Evolutionary conservation across 495 filamentous ascomycete genomes (phyloP), one percentile per base, ranked within the genome.

Genomic region (Apodospora peruviana): DNA sequence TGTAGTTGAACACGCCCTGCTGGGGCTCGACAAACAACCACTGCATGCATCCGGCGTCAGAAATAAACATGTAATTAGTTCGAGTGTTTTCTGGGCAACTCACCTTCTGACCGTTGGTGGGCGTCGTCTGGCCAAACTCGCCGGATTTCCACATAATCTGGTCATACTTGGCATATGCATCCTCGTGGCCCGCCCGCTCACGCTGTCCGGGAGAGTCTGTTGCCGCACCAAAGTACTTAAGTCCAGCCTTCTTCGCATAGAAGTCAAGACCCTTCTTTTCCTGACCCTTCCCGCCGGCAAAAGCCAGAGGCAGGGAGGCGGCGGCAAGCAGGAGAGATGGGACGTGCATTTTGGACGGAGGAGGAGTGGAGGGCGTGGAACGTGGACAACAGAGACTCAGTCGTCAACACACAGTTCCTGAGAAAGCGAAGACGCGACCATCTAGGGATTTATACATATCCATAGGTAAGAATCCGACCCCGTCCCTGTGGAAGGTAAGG

Each of bases 51-150:
- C n/a, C n/a, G n/a, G n/a, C n/a, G n/a, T n/a, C n/a, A n/a, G n/a
- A n/a, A n/a, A n/a, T n/a, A n/a, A n/a, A n/a, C n/a, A n/a, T n/a
- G n/a, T n/a, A n/a, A n/a, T n/a, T n/a, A n/a, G n/a, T n/a, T n/a
- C n/a, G 1, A 5, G 22, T 1, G 24, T 3, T 14, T 25, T 5
- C 14, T 17, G 18, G 18, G 19, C 16, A 21, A 57, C 58, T 36
- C 4, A 55, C 52, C 61, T 78, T 78, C 61, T 69, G 64, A 12
- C 69, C 70, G 58, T 80, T 80, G 22, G 71, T 66, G 12, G 76
- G 77, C 0, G 75, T 79, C 1, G 73, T 66, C 59, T 74, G 70
- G 20, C 75, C 75, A 51, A 80, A 80, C 47, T 74, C 66, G 19
- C 59, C 55, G 0, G 56, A 59, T 45, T 74, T 58, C 35, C 53